Evolutionary conservation across 495 filamentous ascomycete genomes (phyloP).

Genomic region (Lasiosphaeria hispida): DNA sequence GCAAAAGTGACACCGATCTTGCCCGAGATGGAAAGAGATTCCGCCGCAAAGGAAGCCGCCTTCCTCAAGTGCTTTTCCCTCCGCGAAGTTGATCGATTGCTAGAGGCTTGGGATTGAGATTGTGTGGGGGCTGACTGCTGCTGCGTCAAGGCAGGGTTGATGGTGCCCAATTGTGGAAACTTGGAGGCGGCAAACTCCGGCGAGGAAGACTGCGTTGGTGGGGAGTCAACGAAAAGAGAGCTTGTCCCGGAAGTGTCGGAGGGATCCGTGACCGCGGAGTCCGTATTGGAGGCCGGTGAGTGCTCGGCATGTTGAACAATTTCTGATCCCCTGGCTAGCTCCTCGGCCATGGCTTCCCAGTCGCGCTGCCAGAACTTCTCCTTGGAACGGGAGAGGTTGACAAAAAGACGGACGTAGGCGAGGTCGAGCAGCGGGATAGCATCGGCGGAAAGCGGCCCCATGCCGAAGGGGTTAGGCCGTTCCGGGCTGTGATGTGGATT

Average conservation of each 20-base stretch:
- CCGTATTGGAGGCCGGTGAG: conserved; percentile 54
- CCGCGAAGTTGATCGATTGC: conserved; percentile 35
- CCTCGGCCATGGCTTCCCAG: conserved; percentile 89
- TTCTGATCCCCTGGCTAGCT: conserved; percentile 73
- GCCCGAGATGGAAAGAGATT: conserved; percentile 87
- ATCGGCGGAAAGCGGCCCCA: conserved; percentile 86
- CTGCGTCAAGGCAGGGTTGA: conserved; percentile 25
- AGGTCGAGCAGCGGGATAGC: conserved; percentile 92
- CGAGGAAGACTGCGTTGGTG: conserved; percentile 53
- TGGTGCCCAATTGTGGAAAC: conserved; percentile 23
- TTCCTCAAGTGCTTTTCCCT: conserved; percentile 88
- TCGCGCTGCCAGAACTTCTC: conserved; percentile 94
- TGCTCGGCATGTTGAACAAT: conserved; percentile 72
- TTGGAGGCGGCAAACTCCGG: conserved; percentile 46
- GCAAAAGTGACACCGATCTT: conserved; percentile 84
- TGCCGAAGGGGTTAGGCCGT: conserved; percentile 84
- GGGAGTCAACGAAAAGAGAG: conserved; percentile 54
- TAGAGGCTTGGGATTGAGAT: conserved; percentile 27
- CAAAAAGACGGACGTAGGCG: conserved; percentile 89
- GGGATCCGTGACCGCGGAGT: conserved; percentile 48
- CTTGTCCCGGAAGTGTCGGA: conserved; percentile 49
- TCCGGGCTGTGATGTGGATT: conserved; percentile 85
- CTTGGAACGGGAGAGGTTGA: conserved; percentile 87
- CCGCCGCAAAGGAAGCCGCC: conserved; percentile 91
- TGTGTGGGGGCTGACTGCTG: conserved; percentile 17